phyloP scores from a whole-genome alignment of 495 filamentous ascomycete genomes.

The Aspergillus nidulans region DNA sequence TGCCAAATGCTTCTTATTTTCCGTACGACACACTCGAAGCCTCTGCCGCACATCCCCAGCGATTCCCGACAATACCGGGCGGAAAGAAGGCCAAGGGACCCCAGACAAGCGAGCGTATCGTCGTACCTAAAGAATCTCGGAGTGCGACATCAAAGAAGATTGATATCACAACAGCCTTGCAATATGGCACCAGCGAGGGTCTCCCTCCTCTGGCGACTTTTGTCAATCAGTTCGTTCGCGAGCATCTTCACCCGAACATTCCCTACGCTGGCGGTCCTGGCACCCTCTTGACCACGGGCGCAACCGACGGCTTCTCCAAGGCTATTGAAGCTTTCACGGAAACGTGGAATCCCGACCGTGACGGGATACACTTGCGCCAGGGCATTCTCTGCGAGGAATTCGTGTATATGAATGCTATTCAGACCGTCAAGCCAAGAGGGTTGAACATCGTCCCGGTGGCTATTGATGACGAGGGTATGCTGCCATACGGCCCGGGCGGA shows the following conservation, averaged over 20 bases:
- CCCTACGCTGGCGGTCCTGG: slow-evolving; percentile 76
- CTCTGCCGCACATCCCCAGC: slow-evolving; percentile 64
- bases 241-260: slow-evolving; percentile 73
- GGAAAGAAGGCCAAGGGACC: slow-evolving; percentile 45
- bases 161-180: slow-evolving; percentile 75
- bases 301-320: slow-evolving; percentile 82
- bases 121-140: slow-evolving; percentile 63
- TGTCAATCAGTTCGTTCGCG: slow-evolving; percentile 68
- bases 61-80: slow-evolving; percentile 61
- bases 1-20: slow-evolving; percentile 77
- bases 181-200: slow-evolving; percentile 78
- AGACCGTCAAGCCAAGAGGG: slow-evolving; percentile 62
- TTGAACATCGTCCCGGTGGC: slow-evolving; percentile 66
- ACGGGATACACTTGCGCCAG: slow-evolving; percentile 62
- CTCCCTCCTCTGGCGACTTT: slow-evolving; percentile 72
- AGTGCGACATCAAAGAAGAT: slow-evolving; percentile 56
- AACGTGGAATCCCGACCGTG: slow-evolving; percentile 63
- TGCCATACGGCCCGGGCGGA: slow-evolving; percentile 58
- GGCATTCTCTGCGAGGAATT: slow-evolving; percentile 74
- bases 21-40: slow-evolving; percentile 89
- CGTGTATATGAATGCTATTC: slow-evolving; percentile 69
- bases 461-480: slow-evolving; percentile 77
- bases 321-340: slow-evolving; percentile 66
- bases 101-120: slow-evolving; percentile 46
- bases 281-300: slow-evolving; percentile 69